Evolutionary conservation across 495 filamentous ascomycete species (phyloP).

Genomic region (Bathelium albidoporum): DNA sequence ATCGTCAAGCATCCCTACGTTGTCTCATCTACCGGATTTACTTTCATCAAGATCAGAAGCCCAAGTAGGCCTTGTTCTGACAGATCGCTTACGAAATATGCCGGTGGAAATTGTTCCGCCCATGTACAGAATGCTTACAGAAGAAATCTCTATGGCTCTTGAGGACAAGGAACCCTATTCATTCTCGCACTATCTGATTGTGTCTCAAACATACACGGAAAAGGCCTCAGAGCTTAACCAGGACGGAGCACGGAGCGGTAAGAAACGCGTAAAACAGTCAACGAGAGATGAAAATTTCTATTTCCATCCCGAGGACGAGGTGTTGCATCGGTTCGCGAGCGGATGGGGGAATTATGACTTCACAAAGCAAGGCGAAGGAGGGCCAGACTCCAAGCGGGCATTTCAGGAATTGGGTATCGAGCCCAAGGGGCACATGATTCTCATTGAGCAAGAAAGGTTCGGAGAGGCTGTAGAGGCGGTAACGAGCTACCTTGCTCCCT

Average conservation of each 20-base stretch:
- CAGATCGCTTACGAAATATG: slow-evolving; percentile 91
- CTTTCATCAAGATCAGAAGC: slow-evolving; percentile 34
- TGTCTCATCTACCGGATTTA: slow-evolving; percentile 38
- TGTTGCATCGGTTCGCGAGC: slow-evolving; percentile 61
- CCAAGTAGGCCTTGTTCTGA: slow-evolving; percentile 72
- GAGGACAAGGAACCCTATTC: slow-evolving; percentile 87
- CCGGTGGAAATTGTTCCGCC: slow-evolving; percentile 83
- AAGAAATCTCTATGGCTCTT: slow-evolving; percentile 83
- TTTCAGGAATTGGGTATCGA: slow-evolving; percentile 90
- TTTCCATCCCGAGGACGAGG: slow-evolving; percentile 97
- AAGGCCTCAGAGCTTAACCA: slow-evolving; percentile 69
- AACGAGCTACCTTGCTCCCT: neutral
- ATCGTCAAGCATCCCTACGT: slow-evolving; percentile 42
- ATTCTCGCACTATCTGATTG: slow-evolving; percentile 84
- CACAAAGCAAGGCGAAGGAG: slow-evolving; percentile 63
- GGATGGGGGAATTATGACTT: slow-evolving; percentile 61
- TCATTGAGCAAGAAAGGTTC: slow-evolving; percentile 35
- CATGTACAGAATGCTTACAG: slow-evolving; percentile 91
- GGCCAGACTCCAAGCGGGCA: slow-evolving; percentile 78
- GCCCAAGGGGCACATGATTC: slow-evolving; percentile 50
- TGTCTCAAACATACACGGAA: slow-evolving; percentile 85
- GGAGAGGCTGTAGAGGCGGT: slow-evolving; percentile 42
- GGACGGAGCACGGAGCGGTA: slow-evolving; percentile 49
- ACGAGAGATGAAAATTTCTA: slow-evolving; percentile 50
- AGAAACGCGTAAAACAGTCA: slow-evolving; percentile 66